phyloP scores from a whole-genome alignment of 2,329 filamentous ascomycete genomes.

The Coniochaeta sp. region DNA sequence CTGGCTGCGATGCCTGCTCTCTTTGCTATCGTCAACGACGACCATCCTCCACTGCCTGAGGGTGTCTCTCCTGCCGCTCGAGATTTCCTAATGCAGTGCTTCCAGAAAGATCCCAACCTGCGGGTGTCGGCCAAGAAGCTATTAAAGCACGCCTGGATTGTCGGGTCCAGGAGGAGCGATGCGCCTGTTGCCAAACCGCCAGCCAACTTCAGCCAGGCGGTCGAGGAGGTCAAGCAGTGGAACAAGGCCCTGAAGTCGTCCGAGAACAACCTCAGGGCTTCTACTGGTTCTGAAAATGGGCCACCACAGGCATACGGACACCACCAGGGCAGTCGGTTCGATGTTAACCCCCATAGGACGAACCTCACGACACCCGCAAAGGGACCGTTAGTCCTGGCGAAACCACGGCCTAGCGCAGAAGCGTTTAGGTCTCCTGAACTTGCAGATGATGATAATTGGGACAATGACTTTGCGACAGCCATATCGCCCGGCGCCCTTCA shows the following conservation, averaged over 20 bases:
- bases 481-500: constrained; percentile 81
- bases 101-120: constrained; percentile 96
- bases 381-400: constrained; percentile 51
- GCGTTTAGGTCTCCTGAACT: constrained; percentile 56
- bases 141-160: constrained; percentile 91
- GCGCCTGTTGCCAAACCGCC: constrained; percentile 77
- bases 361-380: constrained; percentile 46
- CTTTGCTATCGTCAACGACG: constrained; percentile 97
- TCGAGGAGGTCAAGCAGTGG: constrained; percentile 97
- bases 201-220: constrained; percentile 87
- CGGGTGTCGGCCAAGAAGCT: constrained; percentile 92
- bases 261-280: constrained; percentile 54
- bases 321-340: constrained; percentile 28
- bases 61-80: constrained; percentile 87
- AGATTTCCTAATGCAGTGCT: constrained; percentile 98
- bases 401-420: constrained; percentile 51
- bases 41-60: constrained; percentile 91
- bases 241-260: constrained; percentile 93
- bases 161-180: constrained; percentile 77
- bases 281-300: constrained; percentile 48
- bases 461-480: constrained; percentile 87
- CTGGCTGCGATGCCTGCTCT: constrained; percentile 95
- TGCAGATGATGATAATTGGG: constrained; percentile 87
- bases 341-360: constrained; percentile 29
- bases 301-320: constrained; percentile 30